A percentile compares a stretch with the other conserved stretches of the same genome.
These are phyloP conservation scores for Gnomoniopsis sp. DNA, from an alignment of 2,329 filamentous ascomycete species.

Conservation along the genomic window DNA sequence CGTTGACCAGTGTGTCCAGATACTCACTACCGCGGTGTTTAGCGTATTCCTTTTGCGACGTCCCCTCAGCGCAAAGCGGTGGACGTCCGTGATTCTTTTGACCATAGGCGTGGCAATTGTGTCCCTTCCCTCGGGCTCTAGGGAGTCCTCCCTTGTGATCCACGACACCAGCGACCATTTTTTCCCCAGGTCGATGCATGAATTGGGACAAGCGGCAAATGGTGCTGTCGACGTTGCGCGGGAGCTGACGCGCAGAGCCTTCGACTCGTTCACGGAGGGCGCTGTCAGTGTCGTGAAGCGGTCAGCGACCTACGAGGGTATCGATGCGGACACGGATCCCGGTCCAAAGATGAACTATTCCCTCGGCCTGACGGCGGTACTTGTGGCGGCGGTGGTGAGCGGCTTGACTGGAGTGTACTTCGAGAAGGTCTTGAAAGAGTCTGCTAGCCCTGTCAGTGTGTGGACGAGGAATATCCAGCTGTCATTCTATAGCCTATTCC, in stretches of 20 bases:
- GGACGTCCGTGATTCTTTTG: slow-evolving; percentile 75
- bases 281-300: slow-evolving; percentile 53
- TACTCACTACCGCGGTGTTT: slow-evolving; percentile 85
- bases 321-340: slow-evolving; percentile 60
- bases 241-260: slow-evolving; percentile 48
- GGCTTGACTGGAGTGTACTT: slow-evolving; percentile 84
- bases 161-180: slow-evolving; percentile 64
- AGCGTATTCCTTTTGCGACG: slow-evolving; percentile 74
- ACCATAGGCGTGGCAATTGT: slow-evolving; percentile 82
- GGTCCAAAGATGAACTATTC: slow-evolving; percentile 67
- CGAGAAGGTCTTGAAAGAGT: slow-evolving; percentile 88
- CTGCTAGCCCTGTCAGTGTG: slow-evolving; percentile 69
- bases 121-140: slow-evolving; percentile 65
- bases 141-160: slow-evolving; percentile 52
- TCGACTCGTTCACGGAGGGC: slow-evolving; percentile 33
- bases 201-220: slow-evolving; percentile 63
- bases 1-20: slow-evolving; percentile 41
- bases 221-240: slow-evolving; percentile 46
- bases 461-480: slow-evolving; percentile 96
- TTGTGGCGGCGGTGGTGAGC: slow-evolving; percentile 75
- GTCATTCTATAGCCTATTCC: slow-evolving; percentile 90
- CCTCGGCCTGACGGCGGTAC: slow-evolving; percentile 73
- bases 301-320: slow-evolving; percentile 88
- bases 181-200: slow-evolving; percentile 76
- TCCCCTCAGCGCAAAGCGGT: slow-evolving; percentile 68